phyloP scores from a whole-genome alignment of 345 rosid species.

The Murraya paniculata region DNA sequence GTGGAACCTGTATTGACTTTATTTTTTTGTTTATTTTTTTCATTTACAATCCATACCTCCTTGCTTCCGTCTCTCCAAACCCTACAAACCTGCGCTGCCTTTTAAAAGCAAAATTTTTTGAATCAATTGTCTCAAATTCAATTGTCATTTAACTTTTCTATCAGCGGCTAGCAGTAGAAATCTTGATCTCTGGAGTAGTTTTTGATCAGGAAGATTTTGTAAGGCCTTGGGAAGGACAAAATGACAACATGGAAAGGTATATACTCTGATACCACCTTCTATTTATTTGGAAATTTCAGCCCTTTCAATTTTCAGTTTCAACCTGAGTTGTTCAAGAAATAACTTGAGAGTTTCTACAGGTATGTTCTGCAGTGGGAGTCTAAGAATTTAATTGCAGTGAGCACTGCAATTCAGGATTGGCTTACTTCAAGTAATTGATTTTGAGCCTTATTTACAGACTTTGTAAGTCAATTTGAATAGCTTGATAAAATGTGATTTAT shows the following conservation, averaged over 20 bases:
- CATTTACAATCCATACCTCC: slow-evolving; percentile 8
- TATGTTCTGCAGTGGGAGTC: slow-evolving; percentile 94
- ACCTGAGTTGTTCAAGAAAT: slow-evolving; percentile 5
- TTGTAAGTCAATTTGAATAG: slow-evolving; percentile 6
- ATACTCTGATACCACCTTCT: not conserved
- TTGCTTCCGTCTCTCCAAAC: not conserved
- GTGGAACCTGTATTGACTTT: not conserved
- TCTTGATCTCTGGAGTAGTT: slow-evolving; percentile 75
- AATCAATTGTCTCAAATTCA: slow-evolving; percentile 21
- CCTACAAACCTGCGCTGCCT: not conserved
- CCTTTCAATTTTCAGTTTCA: not conserved
- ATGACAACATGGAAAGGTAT: slow-evolving; percentile 85
- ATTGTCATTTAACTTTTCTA: slow-evolving; percentile 22
- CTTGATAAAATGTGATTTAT: not conserved
- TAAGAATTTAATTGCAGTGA: slow-evolving; percentile 78
- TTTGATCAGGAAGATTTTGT: slow-evolving; percentile 71
- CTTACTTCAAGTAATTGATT: slow-evolving; percentile 87
- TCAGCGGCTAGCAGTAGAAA: slow-evolving; percentile 91
- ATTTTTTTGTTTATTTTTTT: not conserved
- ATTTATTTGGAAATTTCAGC: slow-evolving; percentile 8
- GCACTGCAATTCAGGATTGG: slow-evolving; percentile 98
- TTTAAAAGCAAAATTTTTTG: not conserved
- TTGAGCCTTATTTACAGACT: slow-evolving; percentile 19
- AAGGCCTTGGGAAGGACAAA: slow-evolving; percentile 86
- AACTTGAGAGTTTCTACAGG: slow-evolving; percentile 37